Base-by-base conservation (phyloP, 2,329 filamentous ascomycete species). In the Trichoderma pleuroti region DNA sequence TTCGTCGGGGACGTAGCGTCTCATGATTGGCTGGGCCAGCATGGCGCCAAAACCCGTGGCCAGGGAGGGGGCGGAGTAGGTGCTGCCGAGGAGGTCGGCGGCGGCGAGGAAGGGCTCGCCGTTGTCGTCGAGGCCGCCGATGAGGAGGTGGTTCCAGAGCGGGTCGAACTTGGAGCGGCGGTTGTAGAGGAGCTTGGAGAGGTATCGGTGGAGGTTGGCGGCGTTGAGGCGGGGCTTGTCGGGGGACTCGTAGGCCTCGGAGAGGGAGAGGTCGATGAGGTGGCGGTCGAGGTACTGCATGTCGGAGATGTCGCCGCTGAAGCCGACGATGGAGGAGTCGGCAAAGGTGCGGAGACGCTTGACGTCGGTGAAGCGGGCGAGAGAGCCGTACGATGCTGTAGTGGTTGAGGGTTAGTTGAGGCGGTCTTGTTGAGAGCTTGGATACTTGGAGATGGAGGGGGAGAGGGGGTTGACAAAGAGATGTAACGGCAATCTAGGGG, bases 201-300 rank as follows among this genome's bases (percentile, higher is more conserved):
- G 90, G 84, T 98, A 99, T 81, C 92, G 97, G 87, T 98, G 95
- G 74, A 99, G 89, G 84, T 98, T 98, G 81, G 93, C 92, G 70
- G 96, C 96, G 81, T 92, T 93, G 77, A 99, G 91, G 75, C 84
- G 83, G 28, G 79, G 75, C 69, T 76, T 73, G 72, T 78, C 76
- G 72, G 80, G 77, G 54, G 80, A 80, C 74, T 81, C 87, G 86
- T 99, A 98, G 80, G 93, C 92, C 86, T 98, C 94, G 81, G 92
- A 88, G 81, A 97, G 93, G 80, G 92, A 90, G 77, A 98, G 91
- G 57, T 72, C 92, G 78, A 88, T 91, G 76, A 99, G 91, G 78
- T 97, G 90, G 76, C 96, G 91, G 88, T 97, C 92, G 76, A 99
- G 90, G 86, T 97, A 97, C 86, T 99, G 96, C 96, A 99, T 98